A percentile compares a stretch with the other conserved stretches of the same genome.
Evolutionary conservation across 2,329 filamentous ascomycete genomes (phyloP).

Genomic region (Cytospora schulzeri): DNA sequence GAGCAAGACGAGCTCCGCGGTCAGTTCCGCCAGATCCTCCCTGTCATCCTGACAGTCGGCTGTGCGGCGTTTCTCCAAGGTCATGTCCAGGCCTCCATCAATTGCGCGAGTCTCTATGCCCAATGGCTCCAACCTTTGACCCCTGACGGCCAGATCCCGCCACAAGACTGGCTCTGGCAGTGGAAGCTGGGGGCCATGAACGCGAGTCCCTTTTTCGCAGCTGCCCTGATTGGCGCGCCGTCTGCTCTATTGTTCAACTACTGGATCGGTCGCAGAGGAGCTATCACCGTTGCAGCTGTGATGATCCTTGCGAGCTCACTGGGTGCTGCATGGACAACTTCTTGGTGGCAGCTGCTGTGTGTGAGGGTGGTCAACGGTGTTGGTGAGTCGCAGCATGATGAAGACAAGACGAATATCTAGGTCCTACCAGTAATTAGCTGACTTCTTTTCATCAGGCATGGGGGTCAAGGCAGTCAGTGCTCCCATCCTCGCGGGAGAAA

Average conservation of each 20-base stretch:
- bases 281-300: slow-evolving; percentile 42
- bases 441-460: slow-evolving; percentile 40
- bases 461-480: slow-evolving; percentile 52
- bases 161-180: slow-evolving; percentile 28
- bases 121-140: not conserved
- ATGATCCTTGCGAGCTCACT: slow-evolving; percentile 45
- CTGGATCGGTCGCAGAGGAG: slow-evolving; percentile 43
- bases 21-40: slow-evolving; percentile 41
- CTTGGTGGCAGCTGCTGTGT: slow-evolving; percentile 39
- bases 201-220: slow-evolving; percentile 43
- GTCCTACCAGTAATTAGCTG: not conserved
- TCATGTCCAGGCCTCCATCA: slow-evolving; percentile 48
- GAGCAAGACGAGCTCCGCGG: slow-evolving; percentile 45
- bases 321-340: slow-evolving; percentile 38
- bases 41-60: slow-evolving; percentile 46
- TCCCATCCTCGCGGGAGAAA: slow-evolving; percentile 50
- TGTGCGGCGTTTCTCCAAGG: slow-evolving; percentile 48
- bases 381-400: slow-evolving; percentile 33
- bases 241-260: slow-evolving; percentile 46
- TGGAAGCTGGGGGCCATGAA: slow-evolving; percentile 46
- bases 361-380: slow-evolving; percentile 44
- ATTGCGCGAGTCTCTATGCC: slow-evolving; percentile 42
- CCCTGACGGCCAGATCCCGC: not conserved
- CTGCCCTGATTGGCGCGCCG: slow-evolving; percentile 43
- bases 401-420: too few species aligned